These are phyloP conservation scores for Gillenia trifoliata DNA, from an alignment of 306 rosid species.

Conservation along the genomic window DNA sequence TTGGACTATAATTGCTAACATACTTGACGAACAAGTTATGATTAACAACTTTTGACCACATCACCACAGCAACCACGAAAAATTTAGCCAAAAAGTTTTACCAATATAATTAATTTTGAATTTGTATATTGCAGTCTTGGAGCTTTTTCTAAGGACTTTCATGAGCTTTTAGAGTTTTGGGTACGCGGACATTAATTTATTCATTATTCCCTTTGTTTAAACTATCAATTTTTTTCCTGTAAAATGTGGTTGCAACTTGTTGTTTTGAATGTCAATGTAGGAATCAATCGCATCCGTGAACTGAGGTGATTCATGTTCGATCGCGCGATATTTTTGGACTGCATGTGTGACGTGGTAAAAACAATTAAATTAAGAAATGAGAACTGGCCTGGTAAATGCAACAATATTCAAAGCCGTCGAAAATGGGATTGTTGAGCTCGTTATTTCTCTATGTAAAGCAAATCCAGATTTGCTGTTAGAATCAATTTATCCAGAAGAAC, in stretches of 20 bases:
- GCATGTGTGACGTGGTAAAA: not conserved
- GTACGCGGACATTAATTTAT: no score
- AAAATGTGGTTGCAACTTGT: not conserved
- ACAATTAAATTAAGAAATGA: not conserved
- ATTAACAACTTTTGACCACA: no score
- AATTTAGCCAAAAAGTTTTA: no score
- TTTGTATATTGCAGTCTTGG: no score
- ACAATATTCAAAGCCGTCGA: not conserved
- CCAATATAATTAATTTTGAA: no score
- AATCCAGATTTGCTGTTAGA: not conserved
- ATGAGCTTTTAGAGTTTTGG: no score
- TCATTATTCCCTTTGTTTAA: no score
- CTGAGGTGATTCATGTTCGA: not conserved
- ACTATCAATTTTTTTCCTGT: no score
- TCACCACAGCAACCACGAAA: no score
- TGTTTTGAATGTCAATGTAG: not conserved
- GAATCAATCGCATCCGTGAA: not conserved
- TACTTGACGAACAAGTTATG: no score
- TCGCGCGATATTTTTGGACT: not conserved
- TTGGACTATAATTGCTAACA: no score
- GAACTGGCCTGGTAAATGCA: accelerated
- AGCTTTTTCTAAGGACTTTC: no score
- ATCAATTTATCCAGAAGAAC: accelerated
- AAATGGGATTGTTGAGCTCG: not conserved
- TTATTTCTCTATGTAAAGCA: not conserved